Conservation (phyloP, 2,329 filamentous ascomycete species). For the Talaromyces verruculosus region DNA sequence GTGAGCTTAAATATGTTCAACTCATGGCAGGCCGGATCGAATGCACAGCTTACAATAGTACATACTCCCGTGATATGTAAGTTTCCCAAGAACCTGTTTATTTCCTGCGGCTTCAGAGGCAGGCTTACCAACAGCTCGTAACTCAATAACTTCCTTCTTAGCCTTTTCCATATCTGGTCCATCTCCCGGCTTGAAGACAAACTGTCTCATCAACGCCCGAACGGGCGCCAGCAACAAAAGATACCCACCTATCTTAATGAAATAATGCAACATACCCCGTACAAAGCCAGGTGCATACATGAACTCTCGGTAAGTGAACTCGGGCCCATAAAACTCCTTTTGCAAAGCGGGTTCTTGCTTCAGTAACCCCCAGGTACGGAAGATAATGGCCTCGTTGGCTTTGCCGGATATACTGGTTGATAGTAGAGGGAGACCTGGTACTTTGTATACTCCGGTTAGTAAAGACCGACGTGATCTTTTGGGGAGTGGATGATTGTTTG, state of each 20-base stretch:
- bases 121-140: neutral
- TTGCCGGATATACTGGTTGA: conserved; percentile 10
- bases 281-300: conserved; percentile 9
- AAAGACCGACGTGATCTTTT: neutral
- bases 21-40: neutral
- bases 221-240: neutral
- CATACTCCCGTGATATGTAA: conserved; percentile 10
- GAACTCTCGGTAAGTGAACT: conserved; percentile 1
- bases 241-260: neutral
- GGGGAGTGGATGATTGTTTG: neutral
- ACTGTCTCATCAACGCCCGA: neutral
- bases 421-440: neutral
- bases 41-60: neutral
- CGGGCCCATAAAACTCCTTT: neutral
- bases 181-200: neutral
- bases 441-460: neutral
- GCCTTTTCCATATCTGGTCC: neutral
- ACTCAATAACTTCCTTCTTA: neutral
- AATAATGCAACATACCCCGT: conserved; percentile 11
- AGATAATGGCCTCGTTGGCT: conserved; percentile 5
- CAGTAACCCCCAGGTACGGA: conserved; percentile 1
- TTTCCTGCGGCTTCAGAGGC: neutral
- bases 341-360: neutral
- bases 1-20: neutral
- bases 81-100: neutral